Percentiles rank a stretch among this genome's conserved stretches.
Conservation (phyloP, 441 rosid genomes). For the Jatropha podagrica region DNA sequence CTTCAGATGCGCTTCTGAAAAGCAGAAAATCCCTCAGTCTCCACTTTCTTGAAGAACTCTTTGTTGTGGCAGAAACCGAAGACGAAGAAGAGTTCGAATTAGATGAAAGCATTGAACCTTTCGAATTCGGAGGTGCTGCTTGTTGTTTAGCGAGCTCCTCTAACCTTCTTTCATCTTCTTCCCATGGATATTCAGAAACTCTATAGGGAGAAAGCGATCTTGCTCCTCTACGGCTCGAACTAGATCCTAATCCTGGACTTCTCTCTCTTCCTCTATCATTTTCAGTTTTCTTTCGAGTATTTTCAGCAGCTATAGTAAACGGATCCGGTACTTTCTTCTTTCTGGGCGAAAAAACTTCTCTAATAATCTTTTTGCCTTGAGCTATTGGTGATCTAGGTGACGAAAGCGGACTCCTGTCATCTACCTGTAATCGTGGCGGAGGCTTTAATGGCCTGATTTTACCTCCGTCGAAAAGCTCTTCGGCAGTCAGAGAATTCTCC, state of each 20-base stretch:
- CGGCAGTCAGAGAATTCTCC: conserved; percentile 57
- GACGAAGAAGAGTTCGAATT: conserved; percentile 10
- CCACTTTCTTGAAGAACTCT: conserved; percentile 69
- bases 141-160: conserved; percentile 31
- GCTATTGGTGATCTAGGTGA: conserved; percentile 52
- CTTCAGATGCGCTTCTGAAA: conserved; percentile 91
- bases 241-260: conserved; percentile 19
- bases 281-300: conserved; percentile 31
- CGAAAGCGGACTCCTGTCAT: conserved; percentile 33
- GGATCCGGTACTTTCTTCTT: conserved; percentile 46
- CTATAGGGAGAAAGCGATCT: conserved; percentile 77
- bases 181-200: conserved; percentile 76
- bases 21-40: conserved; percentile 65
- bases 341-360: conserved; percentile 55
- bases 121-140: conserved; percentile 18
- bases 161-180: conserved; percentile 48
- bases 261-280: conserved; percentile 59
- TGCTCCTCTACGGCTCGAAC: conserved; percentile 48
- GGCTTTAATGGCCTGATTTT: conserved; percentile 69
- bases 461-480: conserved; percentile 84
- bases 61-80: conserved; percentile 16
- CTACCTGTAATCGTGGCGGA: conserved; percentile 50
- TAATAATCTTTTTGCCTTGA: conserved; percentile 45
- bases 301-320: conserved; percentile 37
- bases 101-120: conserved; percentile 8